Evolutionary conservation across 495 filamentous ascomycete genomes (phyloP).

Genomic region (Evernia prunastri): DNA sequence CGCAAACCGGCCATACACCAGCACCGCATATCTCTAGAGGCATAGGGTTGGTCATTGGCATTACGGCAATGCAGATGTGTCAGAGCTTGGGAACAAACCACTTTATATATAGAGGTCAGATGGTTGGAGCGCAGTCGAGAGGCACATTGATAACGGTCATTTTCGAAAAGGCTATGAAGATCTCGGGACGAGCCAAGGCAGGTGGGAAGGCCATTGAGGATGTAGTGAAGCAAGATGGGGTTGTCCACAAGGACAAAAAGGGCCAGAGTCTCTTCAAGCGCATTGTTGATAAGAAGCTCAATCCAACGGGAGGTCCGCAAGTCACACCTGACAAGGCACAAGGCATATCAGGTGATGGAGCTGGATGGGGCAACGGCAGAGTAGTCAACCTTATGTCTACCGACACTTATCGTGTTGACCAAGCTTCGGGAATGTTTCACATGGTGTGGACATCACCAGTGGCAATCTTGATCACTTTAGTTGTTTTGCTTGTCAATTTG

Average conservation of each 20-base stretch:
- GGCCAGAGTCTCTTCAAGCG: conserved; percentile 44
- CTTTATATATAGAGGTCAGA: conserved; percentile 75
- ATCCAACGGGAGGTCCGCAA: conserved; percentile 33
- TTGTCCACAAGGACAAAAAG: conserved; percentile 28
- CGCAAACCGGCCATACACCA: conserved; percentile 38
- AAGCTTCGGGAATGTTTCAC: conserved; percentile 80
- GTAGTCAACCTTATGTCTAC: conserved; percentile 90
- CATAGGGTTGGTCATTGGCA: conserved; percentile 67
- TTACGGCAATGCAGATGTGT: conserved; percentile 66
- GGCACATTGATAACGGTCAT: conserved; percentile 68
- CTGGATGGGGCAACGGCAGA: conserved; percentile 84
- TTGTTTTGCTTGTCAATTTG: conserved; percentile 75
- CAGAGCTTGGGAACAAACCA: conserved; percentile 71
- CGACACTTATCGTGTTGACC: conserved; percentile 84
- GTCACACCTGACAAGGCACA: conserved; percentile 31
- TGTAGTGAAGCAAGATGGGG: conserved; percentile 22
- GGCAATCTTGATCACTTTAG: conserved; percentile 65
- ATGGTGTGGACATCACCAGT: conserved; percentile 82
- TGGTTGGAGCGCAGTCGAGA: conserved; percentile 69
- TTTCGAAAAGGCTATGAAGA: conserved; percentile 75
- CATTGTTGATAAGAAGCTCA: conserved; percentile 35
- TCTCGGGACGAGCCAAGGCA: conserved; percentile 72
- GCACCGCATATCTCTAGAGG: conserved; percentile 59
- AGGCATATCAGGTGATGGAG: conserved; percentile 56
- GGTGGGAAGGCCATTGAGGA: conserved; percentile 50